A percentile compares a stretch with the other conserved stretches of the same genome.
These are phyloP conservation scores for Syzygium jambos DNA, from an alignment of 345 rosid species.

Conservation along the genomic window DNA sequence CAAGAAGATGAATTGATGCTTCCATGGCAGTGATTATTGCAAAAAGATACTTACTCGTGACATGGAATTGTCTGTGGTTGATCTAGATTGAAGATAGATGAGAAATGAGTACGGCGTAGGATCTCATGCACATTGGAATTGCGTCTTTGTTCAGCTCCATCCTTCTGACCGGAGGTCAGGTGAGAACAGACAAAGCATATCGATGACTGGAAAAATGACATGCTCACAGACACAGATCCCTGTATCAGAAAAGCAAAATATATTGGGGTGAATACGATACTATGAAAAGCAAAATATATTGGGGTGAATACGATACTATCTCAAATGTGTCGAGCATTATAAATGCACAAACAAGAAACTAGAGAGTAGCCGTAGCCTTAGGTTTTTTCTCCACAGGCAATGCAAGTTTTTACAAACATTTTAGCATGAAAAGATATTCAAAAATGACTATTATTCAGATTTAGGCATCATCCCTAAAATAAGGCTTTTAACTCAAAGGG, in stretches of 20 bases:
- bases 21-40: background rate
- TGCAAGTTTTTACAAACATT: background rate
- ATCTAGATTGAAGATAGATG: constrained; percentile 54
- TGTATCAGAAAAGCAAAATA: constrained; percentile 26
- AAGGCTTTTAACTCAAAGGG: background rate
- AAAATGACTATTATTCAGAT: background rate
- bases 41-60: constrained; percentile 66
- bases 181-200: constrained; percentile 97
- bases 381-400: background rate
- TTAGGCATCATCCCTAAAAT: background rate
- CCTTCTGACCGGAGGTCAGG: constrained; percentile 94
- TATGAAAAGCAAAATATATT: background rate
- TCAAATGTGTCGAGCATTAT: background rate
- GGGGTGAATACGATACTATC: background rate
- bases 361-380: background rate
- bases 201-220: constrained; percentile 85
- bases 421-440: background rate
- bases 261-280: background rate
- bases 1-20: background rate
- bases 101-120: constrained; percentile 64
- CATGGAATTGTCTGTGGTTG: constrained; percentile 76
- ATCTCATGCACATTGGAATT: constrained; percentile 89
- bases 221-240: constrained; percentile 98
- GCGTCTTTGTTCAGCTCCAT: constrained; percentile 85
- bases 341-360: background rate